Conservation (phyloP, 1,284 basidiomycete genomes). For the Puccinia hordei region DNA sequence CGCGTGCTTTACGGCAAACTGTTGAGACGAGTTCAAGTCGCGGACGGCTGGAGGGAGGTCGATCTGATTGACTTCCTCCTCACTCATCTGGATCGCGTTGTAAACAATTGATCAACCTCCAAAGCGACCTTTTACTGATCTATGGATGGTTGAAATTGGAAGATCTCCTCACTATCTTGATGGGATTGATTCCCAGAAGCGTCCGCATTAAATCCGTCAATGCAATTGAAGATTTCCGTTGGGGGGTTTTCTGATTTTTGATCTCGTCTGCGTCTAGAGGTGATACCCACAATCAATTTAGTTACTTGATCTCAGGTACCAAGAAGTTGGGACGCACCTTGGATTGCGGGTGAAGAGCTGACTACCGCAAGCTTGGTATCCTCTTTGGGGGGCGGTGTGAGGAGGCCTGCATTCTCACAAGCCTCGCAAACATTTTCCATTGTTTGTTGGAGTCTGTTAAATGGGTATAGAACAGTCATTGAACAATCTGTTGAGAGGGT, state of each 20-base stretch:
- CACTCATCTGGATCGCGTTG: neutral
- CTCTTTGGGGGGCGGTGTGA: neutral
- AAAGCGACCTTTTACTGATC: neutral
- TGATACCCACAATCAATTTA: neutral
- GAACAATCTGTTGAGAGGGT: neutral
- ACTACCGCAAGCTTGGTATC: neutral
- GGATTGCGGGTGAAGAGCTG: neutral
- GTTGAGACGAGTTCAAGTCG: conserved; percentile 34
- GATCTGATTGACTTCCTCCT: conserved; percentile 19
- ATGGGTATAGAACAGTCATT: neutral
- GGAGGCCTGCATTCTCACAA: conserved; percentile 2
- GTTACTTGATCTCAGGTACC: neutral
- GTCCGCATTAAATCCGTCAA: conserved; percentile 40
- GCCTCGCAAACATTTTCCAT: neutral
- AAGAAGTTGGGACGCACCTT: neutral
- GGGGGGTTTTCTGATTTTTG: neutral
- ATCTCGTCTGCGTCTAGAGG: too few species aligned
- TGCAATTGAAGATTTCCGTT: neutral
- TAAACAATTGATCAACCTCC: neutral
- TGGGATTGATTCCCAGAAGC: conserved; percentile 40
- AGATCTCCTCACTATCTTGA: conserved; percentile 25
- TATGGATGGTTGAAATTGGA: neutral
- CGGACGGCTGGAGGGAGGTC: conserved; percentile 6
- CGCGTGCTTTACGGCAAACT: conserved; percentile 45
- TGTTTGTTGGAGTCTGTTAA: conserved; percentile 22